These are phyloP conservation scores for Alloascoidea hylecoeti DNA, from an alignment of 805 yeast species.

Conservation along the genomic window DNA sequence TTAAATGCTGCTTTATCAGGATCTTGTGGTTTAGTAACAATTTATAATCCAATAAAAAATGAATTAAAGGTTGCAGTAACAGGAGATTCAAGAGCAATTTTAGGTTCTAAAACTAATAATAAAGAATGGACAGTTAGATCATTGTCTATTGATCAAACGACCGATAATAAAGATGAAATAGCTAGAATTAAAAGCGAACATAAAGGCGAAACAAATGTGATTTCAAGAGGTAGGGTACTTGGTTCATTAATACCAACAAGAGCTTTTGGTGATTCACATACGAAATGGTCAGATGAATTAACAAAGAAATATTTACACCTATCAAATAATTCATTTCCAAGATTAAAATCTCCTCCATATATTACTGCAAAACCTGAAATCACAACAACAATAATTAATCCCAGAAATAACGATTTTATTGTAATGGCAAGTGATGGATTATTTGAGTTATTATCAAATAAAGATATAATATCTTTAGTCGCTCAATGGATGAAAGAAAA, in stretches of 20 bases:
- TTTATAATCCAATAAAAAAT: constrained; percentile 53
- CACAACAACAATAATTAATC: constrained; percentile 47
- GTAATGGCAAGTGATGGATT: constrained; percentile 77
- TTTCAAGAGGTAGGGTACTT: constrained; percentile 59
- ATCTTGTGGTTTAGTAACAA: constrained; percentile 63
- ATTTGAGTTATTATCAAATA: constrained; percentile 66
- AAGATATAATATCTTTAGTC: constrained; percentile 69
- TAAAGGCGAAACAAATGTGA: constrained; percentile 57
- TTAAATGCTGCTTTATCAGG: constrained; percentile 79
- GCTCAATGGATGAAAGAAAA: constrained; percentile 50
- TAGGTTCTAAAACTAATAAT: constrained; percentile 32
- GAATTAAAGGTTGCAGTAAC: constrained; percentile 67
- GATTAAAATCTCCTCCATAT: constrained; percentile 67
- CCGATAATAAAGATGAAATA: constrained; percentile 66
- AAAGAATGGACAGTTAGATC: constrained; percentile 66
- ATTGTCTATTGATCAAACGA: constrained; percentile 69
- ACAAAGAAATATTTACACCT: constrained; percentile 25
- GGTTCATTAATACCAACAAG: constrained; percentile 76
- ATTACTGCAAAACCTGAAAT: constrained; percentile 81
- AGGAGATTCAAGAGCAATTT: constrained; percentile 70
- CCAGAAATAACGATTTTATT: constrained; percentile 56
- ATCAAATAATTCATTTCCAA: constrained; percentile 52
- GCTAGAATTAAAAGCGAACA: constrained; percentile 60
- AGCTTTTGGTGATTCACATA: constrained; percentile 81
- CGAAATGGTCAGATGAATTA: constrained; percentile 50